phyloP scores from a whole-genome alignment of 495 filamentous ascomycete genomes.

The Aspergillus steynii region DNA sequence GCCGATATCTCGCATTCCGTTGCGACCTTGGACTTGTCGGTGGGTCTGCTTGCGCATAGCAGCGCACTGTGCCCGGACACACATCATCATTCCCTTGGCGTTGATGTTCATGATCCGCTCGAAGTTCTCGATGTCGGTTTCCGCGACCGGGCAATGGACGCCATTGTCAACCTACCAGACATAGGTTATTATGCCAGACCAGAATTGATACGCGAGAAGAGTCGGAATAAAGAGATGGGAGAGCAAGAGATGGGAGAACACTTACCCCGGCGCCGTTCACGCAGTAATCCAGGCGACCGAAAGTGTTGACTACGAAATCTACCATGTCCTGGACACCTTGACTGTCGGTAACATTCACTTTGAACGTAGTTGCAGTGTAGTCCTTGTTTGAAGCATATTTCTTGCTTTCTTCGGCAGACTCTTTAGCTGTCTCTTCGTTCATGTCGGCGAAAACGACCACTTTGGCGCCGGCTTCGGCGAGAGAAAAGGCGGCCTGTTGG shows the following conservation, averaged over 20 bases:
- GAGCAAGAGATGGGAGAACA: background rate
- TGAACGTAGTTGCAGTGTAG: background rate
- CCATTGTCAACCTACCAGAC: slow-evolving; percentile 1
- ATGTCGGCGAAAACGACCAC: slow-evolving; percentile 3
- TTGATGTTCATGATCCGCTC: background rate
- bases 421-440: background rate
- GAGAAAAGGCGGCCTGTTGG: slow-evolving; percentile 3
- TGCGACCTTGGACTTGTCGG: background rate
- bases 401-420: background rate
- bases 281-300: slow-evolving; percentile 6
- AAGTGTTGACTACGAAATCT: background rate
- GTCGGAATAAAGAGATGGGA: background rate
- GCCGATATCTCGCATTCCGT: background rate
- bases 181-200: too few relatives aligned
- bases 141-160: background rate
- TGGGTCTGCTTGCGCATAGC: slow-evolving; percentile 1
- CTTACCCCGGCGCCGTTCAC: background rate
- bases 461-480: slow-evolving; percentile 1
- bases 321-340: slow-evolving; percentile 3
- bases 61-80: background rate
- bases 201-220: too few relatives aligned
- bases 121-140: background rate
- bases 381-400: slow-evolving; percentile 4
- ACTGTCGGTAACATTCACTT: background rate
- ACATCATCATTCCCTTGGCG: background rate